Conservation (phyloP, 2,329 filamentous ascomycete species). For the Aspergillus sp. region DNA sequence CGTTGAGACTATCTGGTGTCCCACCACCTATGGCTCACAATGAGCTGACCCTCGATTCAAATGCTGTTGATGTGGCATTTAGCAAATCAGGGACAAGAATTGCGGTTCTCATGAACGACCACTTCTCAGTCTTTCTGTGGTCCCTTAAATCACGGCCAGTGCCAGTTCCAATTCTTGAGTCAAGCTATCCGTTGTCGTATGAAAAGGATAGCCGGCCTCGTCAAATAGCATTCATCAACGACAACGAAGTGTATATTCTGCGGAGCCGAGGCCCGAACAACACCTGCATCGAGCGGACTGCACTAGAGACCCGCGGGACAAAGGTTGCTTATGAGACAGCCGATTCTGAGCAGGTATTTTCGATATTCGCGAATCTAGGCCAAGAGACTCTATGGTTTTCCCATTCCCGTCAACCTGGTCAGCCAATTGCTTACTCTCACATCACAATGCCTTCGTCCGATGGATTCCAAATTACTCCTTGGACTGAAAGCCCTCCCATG, state of each 20-base stretch:
- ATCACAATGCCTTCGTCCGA: constrained; percentile 22
- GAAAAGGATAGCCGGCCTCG: constrained; percentile 31
- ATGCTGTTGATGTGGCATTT: constrained; percentile 73
- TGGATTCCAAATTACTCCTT: constrained; percentile 22
- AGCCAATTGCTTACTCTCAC: constrained; percentile 32
- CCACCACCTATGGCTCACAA: constrained; percentile 91
- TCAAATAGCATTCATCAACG: constrained; percentile 50
- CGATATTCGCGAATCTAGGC: constrained; percentile 37
- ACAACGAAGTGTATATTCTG: constrained; percentile 45
- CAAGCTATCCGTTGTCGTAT: constrained; percentile 37
- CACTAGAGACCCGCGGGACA: constrained; percentile 34
- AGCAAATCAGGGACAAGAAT: constrained; percentile 64
- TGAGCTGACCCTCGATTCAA: constrained; percentile 63
- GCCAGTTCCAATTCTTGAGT: constrained; percentile 38
- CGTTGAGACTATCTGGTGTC: constrained; percentile 77
- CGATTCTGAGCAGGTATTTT: constrained; percentile 35
- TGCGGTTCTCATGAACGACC: constrained; percentile 68
- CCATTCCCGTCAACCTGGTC: constrained; percentile 25
- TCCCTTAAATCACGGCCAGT: constrained; percentile 52
- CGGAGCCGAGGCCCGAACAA: constrained; percentile 33
- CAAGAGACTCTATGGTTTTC: constrained; percentile 41
- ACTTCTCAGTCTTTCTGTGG: constrained; percentile 70
- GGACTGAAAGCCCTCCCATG: constrained; percentile 32
- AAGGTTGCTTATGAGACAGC: constrained; percentile 30
- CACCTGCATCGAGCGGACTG: constrained; percentile 32